Percentiles rank a stretch among this genome's conserved stretches.
Conservation (phyloP, 139 green algal genomes). For the Spirogloea muscicola region DNA sequence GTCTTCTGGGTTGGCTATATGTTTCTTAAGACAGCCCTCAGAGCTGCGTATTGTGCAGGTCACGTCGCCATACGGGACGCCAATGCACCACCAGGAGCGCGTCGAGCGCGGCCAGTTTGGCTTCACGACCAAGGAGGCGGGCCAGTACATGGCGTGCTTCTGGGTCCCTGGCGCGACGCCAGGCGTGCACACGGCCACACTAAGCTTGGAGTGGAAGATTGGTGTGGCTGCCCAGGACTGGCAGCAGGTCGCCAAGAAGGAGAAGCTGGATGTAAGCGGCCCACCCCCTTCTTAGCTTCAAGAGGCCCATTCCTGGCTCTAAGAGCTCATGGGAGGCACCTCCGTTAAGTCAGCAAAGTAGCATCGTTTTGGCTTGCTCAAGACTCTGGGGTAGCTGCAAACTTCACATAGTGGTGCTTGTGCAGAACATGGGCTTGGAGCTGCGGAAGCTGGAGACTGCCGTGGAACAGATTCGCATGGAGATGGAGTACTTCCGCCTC, state of each 20-base stretch:
- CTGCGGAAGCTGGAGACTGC: neutral
- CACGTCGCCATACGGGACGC: slow-evolving; percentile 36
- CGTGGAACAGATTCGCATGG: neutral
- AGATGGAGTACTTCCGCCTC: neutral
- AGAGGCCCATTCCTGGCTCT: no score
- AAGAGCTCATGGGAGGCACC: no score
- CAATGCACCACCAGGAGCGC: slow-evolving; percentile 29
- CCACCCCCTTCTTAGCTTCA: neutral
- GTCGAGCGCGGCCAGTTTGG: slow-evolving; percentile 59
- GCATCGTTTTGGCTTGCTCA: no score
- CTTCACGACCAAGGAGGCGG: slow-evolving; percentile 67
- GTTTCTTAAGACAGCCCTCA: no score
- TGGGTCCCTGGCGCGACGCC: slow-evolving; percentile 20
- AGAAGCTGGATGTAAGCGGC: slow-evolving; percentile 77
- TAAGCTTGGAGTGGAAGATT: slow-evolving; percentile 75
- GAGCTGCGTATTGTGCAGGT: no score
- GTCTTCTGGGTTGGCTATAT: no score
- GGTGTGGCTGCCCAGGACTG: slow-evolving; percentile 79
- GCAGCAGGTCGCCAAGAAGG: slow-evolving; percentile 85
- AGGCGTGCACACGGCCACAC: slow-evolving; percentile 9
- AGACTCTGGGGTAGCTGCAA: no score
- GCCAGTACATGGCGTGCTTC: slow-evolving; percentile 86
- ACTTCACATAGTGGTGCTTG: no score
- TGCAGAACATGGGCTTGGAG: neutral
- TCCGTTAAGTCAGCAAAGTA: no score